phyloP scores from a whole-genome alignment of 2,329 filamentous ascomycete species.

The Fusarium humuli region DNA sequence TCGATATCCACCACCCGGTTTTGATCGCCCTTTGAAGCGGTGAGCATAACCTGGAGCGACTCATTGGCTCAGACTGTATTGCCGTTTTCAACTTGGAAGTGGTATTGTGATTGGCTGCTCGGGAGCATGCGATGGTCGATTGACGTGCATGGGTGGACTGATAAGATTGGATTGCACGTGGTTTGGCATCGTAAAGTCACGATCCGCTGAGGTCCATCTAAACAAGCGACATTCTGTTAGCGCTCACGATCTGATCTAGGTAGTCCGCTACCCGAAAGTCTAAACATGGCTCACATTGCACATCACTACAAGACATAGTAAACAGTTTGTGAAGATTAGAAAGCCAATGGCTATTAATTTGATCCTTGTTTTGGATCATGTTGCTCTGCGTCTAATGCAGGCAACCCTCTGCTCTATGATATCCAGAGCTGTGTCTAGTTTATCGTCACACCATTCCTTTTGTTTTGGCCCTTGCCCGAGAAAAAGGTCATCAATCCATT shows the following conservation, averaged over 20 bases:
- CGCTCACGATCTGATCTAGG: neutral
- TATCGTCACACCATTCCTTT: slow-evolving; percentile 31
- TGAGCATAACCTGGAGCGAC: slow-evolving; percentile 20
- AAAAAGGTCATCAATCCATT: slow-evolving; percentile 15
- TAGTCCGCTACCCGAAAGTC: slow-evolving; percentile 11
- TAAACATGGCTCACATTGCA: neutral
- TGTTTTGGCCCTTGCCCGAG: slow-evolving; percentile 1
- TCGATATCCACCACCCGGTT: slow-evolving; percentile 7
- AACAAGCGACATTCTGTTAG: slow-evolving; percentile 10
- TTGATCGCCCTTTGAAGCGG: slow-evolving; percentile 20
- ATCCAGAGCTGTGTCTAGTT: slow-evolving; percentile 38
- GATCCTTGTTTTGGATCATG: slow-evolving; percentile 26
- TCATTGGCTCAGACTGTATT: slow-evolving; percentile 24
- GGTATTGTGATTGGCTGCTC: slow-evolving; percentile 35
- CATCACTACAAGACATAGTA: neutral
- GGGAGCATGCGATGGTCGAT: slow-evolving; percentile 20
- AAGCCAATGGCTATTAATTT: slow-evolving; percentile 31
- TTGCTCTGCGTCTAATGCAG: slow-evolving; percentile 24
- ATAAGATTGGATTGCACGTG: slow-evolving; percentile 10
- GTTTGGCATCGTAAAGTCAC: slow-evolving; percentile 10
- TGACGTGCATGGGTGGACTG: slow-evolving; percentile 30
- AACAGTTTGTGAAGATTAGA: slow-evolving; percentile 2
- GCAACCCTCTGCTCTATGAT: slow-evolving; percentile 29
- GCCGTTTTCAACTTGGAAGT: slow-evolving; percentile 38
- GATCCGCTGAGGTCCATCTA: slow-evolving; percentile 12